Conservation (phyloP, 2,329 filamentous ascomycete species). For the Hymenoscyphus repandus region DNA sequence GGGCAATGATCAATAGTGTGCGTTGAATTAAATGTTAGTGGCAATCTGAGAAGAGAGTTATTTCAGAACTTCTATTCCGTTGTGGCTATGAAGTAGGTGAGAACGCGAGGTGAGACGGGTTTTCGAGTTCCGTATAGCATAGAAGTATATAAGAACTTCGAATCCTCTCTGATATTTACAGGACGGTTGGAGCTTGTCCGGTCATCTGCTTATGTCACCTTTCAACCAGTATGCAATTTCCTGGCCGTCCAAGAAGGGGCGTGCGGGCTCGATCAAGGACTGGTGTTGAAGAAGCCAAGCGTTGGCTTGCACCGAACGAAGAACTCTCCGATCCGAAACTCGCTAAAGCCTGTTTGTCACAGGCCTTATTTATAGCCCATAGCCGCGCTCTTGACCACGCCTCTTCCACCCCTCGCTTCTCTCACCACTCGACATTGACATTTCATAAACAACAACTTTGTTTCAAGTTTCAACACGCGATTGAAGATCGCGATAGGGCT, state of each 20-base stretch:
- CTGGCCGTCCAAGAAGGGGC: background rate
- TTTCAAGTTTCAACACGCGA: constrained; percentile 8
- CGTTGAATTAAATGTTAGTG: too few species aligned
- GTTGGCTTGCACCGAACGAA: too few species aligned
- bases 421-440: constrained; percentile 1
- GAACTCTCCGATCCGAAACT: background rate
- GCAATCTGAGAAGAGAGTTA: too few species aligned
- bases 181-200: background rate
- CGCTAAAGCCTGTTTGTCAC: background rate
- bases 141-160: background rate
- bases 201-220: background rate
- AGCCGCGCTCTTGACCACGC: background rate
- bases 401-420: background rate
- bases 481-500: constrained; percentile 3
- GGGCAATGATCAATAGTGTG: too few species aligned
- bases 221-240: background rate
- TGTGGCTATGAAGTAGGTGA: too few species aligned
- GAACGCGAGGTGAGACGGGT: too few species aligned
- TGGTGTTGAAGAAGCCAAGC: too few species aligned
- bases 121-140: background rate
- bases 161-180: background rate
- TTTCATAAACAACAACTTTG: background rate
- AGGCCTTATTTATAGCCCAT: background rate
- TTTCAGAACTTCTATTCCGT: too few species aligned
- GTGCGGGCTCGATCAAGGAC: too few species aligned